Conservation (phyloP, 352 stramenopile genomes). For the Phytopythium montanum region DNA sequence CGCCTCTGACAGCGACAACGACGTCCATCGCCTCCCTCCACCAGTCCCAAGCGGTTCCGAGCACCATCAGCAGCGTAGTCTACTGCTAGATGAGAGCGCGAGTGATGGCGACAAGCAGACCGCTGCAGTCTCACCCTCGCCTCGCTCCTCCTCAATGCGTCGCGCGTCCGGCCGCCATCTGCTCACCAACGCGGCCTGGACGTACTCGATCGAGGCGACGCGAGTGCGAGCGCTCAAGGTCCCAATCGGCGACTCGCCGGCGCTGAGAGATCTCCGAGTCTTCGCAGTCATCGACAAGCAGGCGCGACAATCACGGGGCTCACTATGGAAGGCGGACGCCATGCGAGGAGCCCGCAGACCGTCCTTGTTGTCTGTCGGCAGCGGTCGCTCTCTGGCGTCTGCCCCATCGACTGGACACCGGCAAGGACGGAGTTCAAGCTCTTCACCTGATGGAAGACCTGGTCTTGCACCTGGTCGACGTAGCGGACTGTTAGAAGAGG, state of each 20-base stretch:
- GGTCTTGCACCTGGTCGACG: conserved; percentile 7
- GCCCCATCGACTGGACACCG: background rate
- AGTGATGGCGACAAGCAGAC: background rate
- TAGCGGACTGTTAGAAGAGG: conserved; percentile 52
- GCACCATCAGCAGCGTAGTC: background rate
- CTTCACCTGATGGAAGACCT: background rate
- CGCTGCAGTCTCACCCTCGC: background rate
- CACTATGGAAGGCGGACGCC: conserved; percentile 47
- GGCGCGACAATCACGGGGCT: conserved; percentile 42
- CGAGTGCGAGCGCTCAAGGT: conserved; percentile 47
- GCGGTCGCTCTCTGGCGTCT: background rate
- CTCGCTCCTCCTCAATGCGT: background rate
- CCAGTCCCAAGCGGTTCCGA: background rate
- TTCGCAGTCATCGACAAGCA: conserved; percentile 56
- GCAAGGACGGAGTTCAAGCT: background rate
- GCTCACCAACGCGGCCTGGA: conserved; percentile 45
- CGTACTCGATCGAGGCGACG: conserved; percentile 33
- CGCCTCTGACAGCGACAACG: background rate
- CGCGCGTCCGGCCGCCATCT: conserved; percentile 15
- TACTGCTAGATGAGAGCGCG: background rate
- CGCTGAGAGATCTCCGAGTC: conserved; percentile 50
- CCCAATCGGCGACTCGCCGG: conserved; percentile 23
- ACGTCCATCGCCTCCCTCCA: background rate
- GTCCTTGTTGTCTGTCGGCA: background rate
- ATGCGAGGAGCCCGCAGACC: background rate